Evolutionary conservation across 192 early-diverging fungal species (phyloP).

Genomic region (Linnemannia exigua): DNA sequence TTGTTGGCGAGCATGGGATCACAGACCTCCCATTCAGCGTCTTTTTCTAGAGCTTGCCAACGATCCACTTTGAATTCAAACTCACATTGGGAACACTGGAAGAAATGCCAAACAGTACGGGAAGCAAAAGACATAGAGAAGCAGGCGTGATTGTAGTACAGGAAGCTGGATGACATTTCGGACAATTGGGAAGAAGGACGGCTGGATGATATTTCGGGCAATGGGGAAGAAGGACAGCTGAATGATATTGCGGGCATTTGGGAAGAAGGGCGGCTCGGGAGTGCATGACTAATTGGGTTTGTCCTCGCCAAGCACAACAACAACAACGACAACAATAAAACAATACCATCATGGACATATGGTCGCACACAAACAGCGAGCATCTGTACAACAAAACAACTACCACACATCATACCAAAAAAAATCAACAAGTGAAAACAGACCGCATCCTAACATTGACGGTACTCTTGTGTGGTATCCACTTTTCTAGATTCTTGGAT

Average conservation of each 20-base stretch:
- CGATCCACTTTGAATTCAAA: not conserved
- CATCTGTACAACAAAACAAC: too few species aligned
- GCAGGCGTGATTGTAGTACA: not conserved
- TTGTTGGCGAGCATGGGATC: not conserved
- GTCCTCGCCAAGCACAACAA: not conserved
- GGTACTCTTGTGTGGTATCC: not conserved
- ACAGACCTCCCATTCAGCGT: not conserved
- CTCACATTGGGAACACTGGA: not conserved
- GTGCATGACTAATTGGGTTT: not conserved
- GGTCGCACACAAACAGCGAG: not conserved
- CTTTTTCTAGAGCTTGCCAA: not conserved
- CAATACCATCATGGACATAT: not conserved
- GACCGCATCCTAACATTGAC: not conserved
- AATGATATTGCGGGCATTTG: not conserved
- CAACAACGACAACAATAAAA: not conserved
- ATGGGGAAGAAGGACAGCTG: not conserved
- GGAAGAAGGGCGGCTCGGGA: not conserved
- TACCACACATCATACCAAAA: too few species aligned
- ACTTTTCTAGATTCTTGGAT: conserved; percentile 53
- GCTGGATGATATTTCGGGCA: not conserved
- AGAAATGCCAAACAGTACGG: not conserved
- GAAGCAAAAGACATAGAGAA: not conserved
- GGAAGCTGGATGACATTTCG: not conserved
- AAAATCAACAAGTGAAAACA: not conserved
- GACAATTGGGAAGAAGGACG: too few species aligned